Evolutionary conservation across 2,329 filamentous ascomycete genomes (phyloP).

Genomic region (Trichophyton rubrum): DNA sequence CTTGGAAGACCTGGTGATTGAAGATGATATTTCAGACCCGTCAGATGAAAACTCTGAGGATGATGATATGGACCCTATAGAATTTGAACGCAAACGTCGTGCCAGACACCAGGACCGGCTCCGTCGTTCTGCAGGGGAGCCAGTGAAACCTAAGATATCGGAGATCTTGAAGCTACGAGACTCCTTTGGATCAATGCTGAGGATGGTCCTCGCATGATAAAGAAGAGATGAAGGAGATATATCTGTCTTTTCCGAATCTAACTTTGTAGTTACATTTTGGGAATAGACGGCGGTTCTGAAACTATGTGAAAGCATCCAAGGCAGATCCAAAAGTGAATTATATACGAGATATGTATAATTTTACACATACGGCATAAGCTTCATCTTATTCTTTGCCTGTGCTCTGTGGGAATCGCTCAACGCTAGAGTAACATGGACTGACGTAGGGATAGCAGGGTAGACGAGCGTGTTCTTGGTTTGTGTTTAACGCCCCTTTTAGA

Average conservation of each 20-base stretch:
- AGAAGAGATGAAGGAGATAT: neutral
- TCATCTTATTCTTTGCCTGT: too few relatives aligned
- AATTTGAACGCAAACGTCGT: constrained; percentile 67
- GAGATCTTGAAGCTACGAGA: constrained; percentile 72
- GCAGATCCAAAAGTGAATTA: neutral
- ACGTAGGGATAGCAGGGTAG: too few relatives aligned
- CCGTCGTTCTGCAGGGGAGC: constrained; percentile 68
- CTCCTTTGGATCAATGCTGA: constrained; percentile 69
- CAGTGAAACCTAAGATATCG: constrained; percentile 61
- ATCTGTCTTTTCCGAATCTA: neutral
- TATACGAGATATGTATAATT: neutral
- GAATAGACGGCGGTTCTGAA: neutral
- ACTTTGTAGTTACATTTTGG: neutral
- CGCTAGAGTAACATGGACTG: too few relatives aligned
- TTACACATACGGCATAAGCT: too few relatives aligned
- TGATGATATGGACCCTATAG: constrained; percentile 76
- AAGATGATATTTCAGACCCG: constrained; percentile 56
- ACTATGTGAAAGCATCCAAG: neutral
- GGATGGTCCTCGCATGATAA: constrained; percentile 66
- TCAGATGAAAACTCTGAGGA: constrained; percentile 56
- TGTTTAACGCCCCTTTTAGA: neutral
- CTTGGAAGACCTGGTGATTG: constrained; percentile 71
- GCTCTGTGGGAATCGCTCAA: too few relatives aligned
- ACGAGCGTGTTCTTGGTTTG: too few relatives aligned
- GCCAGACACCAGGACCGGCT: constrained; percentile 65